Evolutionary conservation across 1,139 yeast genomes (phyloP), one percentile per base, ranked within the genome.

Genomic region (Hansenula lynferdii): DNA sequence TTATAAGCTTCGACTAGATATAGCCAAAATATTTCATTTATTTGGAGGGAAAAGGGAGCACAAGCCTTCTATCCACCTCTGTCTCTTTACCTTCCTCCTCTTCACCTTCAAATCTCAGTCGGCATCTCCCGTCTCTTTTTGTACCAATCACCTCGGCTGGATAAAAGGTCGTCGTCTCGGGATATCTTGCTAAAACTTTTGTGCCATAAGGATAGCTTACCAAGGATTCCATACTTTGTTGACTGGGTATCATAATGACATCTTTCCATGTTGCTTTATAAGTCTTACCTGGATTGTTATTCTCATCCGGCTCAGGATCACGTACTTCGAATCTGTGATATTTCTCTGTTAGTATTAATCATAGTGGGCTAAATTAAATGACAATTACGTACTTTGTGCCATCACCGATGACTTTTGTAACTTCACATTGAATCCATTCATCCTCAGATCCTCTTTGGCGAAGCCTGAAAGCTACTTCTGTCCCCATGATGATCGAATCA

Each of bases 371-470:
- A n/a, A n/a, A n/a, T n/a, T 16, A 34, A n/a, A 10, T 5, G 8
- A 12, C 18, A n/a, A n/a, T n/a, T n/a, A 39, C 42, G 7, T 28
- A 43, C 57, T 76, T 77, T 20, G 73, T 65, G 1, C 95, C 94
- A 49, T 90, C 97, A 1, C 80, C 79, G 19, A 81, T 64, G 4
- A 92, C 79, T 51, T 77, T 78, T 36, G 83, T 76, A 19, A 92
- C 95, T 52, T 85, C 90, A 65, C 98, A 94, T 58, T 89, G 96
- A 50, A 94, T 89, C 99, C 99, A 94, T 56, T 92, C 98, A 37
- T 76, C 80, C 25, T 85, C 94, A 8, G 69, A 62, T 36, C 78
- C 85, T 28, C 83, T 72, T 49, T 75, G 76, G 43, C 74, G 74
- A 16, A 90, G 74, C 55, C 83, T 80, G 63, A 83, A 92, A 0